These are phyloP conservation scores for Linnemannia schmuckeri DNA, from an alignment of 192 early-diverging fungal genomes.

Conservation along the genomic window DNA sequence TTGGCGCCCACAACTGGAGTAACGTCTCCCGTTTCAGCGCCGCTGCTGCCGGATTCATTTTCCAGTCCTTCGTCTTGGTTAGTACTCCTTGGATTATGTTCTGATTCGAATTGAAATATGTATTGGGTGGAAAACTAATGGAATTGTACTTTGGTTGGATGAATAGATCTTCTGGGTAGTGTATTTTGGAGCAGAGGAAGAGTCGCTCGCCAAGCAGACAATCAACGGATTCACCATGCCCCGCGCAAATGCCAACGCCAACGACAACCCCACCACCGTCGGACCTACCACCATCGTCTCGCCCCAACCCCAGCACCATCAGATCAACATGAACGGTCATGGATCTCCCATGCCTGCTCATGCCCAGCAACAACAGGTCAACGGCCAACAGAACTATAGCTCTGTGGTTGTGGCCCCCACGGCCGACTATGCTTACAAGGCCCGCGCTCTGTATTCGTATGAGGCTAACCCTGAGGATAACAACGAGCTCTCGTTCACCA, in stretches of 20 bases:
- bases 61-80: constrained; percentile 54
- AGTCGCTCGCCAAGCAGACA: constrained; percentile 60
- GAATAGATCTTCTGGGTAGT: constrained; percentile 76
- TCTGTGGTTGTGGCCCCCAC: constrained; percentile 57
- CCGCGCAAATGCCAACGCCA: neutral
- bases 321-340: neutral
- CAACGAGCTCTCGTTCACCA: constrained; percentile 89
- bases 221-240: constrained; percentile 52
- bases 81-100: neutral
- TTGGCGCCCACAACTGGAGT: neutral
- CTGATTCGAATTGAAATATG: neutral
- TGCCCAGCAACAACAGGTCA: constrained; percentile 20
- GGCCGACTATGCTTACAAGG: constrained; percentile 69
- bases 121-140: constrained; percentile 5
- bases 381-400: constrained; percentile 15
- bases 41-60: constrained; percentile 58
- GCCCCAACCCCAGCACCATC: constrained; percentile 15
- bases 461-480: constrained; percentile 92
- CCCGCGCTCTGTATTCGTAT: constrained; percentile 81
- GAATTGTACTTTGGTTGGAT: constrained; percentile 14
- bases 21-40: constrained; percentile 29
- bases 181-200: constrained; percentile 74
- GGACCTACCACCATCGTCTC: constrained; percentile 1
- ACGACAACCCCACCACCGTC: neutral
- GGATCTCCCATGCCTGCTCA: constrained; percentile 22